A percentile compares a stretch with the other conserved stretches of the same genome.
Evolutionary conservation across 1,139 yeast genomes (phyloP).

Genomic region (Protomyces inundatus): DNA sequence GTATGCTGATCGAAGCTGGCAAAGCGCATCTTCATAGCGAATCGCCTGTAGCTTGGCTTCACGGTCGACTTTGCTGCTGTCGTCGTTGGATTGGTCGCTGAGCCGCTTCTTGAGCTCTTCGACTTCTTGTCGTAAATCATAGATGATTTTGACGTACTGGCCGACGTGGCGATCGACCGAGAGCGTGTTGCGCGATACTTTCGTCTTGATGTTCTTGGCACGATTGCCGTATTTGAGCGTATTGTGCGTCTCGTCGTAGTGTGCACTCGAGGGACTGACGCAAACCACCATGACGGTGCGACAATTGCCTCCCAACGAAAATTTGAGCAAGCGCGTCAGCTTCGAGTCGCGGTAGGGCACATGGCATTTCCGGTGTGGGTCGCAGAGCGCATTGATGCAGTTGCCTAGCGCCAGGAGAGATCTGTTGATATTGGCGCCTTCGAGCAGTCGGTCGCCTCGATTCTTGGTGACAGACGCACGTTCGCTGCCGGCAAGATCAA

Average conservation of each 20-base stretch:
- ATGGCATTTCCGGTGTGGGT: constrained; percentile 60
- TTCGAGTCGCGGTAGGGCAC: constrained; percentile 91
- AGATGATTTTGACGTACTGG: constrained; percentile 76
- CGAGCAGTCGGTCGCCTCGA: constrained; percentile 67
- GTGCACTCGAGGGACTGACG: constrained; percentile 72
- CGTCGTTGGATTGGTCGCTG: constrained; percentile 25
- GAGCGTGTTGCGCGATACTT: constrained; percentile 66
- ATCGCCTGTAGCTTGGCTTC: constrained; percentile 16
- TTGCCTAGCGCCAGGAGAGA: constrained; percentile 87
- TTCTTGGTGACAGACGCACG: constrained; percentile 65
- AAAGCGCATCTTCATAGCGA: constrained; percentile 15
- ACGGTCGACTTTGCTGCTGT: constrained; percentile 6
- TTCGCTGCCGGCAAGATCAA: constrained; percentile 96
- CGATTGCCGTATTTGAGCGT: constrained; percentile 89
- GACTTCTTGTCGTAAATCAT: constrained; percentile 74
- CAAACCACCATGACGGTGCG: constrained; percentile 69
- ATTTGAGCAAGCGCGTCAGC: constrained; percentile 78
- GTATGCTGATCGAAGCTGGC: constrained; percentile 14
- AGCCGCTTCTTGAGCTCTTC: constrained; percentile 53
- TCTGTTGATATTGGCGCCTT: constrained; percentile 87
- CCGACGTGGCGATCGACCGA: constrained; percentile 82
- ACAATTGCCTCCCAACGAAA: constrained; percentile 84
- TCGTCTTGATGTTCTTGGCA: constrained; percentile 87
- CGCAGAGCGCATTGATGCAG: constrained; percentile 88
- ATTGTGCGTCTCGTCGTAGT: constrained; percentile 72